phyloP scores from a whole-genome alignment of 306 rosid genomes.

The cucumber (Cucumis sativus) region DNA sequence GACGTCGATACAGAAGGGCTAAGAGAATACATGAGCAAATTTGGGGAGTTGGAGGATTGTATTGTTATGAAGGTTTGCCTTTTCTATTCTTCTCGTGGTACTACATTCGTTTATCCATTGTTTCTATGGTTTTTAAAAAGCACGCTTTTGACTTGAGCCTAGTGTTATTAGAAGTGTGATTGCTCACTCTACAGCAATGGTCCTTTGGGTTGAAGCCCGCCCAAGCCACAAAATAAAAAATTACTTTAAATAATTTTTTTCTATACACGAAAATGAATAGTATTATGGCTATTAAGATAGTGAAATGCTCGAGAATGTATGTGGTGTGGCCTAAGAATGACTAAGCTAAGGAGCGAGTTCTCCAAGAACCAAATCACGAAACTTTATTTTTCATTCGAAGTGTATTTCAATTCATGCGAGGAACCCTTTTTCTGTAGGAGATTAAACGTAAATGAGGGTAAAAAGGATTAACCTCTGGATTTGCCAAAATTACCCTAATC shows the following conservation, averaged over 20 bases:
- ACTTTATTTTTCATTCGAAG: too few species aligned
- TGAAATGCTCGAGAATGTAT: neutral
- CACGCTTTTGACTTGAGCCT: neutral
- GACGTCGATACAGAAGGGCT: conserved; percentile 71
- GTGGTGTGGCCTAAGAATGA: too few species aligned
- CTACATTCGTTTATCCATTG: neutral
- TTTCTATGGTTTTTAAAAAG: neutral
- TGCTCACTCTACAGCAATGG: neutral
- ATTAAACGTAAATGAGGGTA: too few species aligned
- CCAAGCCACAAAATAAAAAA: neutral
- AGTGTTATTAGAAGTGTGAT: neutral
- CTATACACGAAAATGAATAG: neutral
- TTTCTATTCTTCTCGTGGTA: neutral
- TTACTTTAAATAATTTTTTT: neutral
- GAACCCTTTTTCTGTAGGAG: too few species aligned
- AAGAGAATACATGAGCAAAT: conserved; percentile 72
- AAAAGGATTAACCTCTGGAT: too few species aligned
- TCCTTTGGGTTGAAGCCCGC: neutral
- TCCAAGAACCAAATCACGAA: too few species aligned
- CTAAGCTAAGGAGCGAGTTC: too few species aligned
- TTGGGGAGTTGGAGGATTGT: conserved; percentile 77
- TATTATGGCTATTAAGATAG: neutral
- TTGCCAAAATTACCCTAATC: too few species aligned
- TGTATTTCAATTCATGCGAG: too few species aligned
- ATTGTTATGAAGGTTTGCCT: conserved; percentile 76